phyloP scores from a whole-genome alignment of 2,329 filamentous ascomycete species.

The Pyricularia pennisetigena region DNA sequence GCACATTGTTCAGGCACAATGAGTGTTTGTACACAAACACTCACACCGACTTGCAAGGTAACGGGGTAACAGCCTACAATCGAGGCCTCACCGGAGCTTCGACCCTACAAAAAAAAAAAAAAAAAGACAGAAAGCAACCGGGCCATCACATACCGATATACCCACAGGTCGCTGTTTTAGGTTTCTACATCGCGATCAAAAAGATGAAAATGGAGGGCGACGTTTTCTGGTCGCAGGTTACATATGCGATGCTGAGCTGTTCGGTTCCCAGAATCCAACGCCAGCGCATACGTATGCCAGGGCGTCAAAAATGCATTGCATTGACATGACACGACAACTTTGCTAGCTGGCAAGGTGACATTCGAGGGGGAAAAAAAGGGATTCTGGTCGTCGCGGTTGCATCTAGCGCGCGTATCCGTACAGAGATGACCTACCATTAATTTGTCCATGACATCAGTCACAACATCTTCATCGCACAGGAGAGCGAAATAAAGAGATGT shows the following conservation, averaged over 20 bases:
- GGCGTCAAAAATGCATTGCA: neutral
- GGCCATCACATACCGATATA: neutral
- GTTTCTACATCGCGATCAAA: neutral
- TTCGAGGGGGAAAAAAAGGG: neutral
- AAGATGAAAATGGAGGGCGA: neutral
- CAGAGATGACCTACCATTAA: too few species aligned
- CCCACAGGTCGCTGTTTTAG: too few species aligned
- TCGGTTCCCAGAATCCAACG: neutral
- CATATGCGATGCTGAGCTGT: neutral
- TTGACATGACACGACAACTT: neutral
- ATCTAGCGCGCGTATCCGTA: neutral
- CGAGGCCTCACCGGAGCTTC: neutral
- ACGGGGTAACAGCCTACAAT: neutral
- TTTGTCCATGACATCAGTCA: too few species aligned
- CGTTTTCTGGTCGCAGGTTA: neutral
- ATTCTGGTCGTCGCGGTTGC: neutral
- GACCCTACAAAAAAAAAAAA: neutral
- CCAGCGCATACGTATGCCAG: neutral
- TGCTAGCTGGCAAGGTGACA: neutral
- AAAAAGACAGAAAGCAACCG: neutral
- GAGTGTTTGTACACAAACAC: neutral
- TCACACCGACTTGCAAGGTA: neutral
- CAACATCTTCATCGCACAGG: too few species aligned
- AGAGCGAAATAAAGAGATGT: too few species aligned
- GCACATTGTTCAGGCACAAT: neutral